A percentile compares a stretch with the other conserved stretches of the same genome.
These are phyloP conservation scores for Citrus reticulata DNA, from an alignment of 345 rosid genomes.

Conservation along the genomic window DNA sequence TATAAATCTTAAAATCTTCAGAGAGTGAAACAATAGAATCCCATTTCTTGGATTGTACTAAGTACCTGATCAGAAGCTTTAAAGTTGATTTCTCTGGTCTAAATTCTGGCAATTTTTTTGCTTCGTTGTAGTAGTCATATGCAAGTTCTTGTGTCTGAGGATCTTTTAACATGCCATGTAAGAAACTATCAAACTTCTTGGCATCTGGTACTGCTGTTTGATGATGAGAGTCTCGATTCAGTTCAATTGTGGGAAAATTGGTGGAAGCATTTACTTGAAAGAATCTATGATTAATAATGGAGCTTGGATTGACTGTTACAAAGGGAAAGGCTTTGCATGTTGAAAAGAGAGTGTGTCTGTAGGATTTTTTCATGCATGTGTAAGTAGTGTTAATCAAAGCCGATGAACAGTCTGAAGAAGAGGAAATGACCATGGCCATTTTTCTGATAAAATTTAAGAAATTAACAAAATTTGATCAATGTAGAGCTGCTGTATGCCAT, in stretches of 20 bases:
- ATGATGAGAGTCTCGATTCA: slow-evolving; percentile 18
- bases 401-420: slow-evolving; percentile 38
- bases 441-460: slow-evolving; percentile 3
- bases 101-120: slow-evolving; percentile 46
- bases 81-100: slow-evolving; percentile 42
- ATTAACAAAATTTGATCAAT: background rate
- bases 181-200: slow-evolving; percentile 33
- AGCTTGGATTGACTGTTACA: slow-evolving; percentile 14
- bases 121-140: slow-evolving; percentile 55
- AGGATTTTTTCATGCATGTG: slow-evolving; percentile 17
- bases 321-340: slow-evolving; percentile 30
- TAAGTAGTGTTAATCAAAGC: slow-evolving; percentile 24
- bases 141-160: slow-evolving; percentile 39
- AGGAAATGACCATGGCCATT: slow-evolving; percentile 35
- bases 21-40: slow-evolving; percentile 44
- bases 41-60: slow-evolving; percentile 59
- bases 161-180: slow-evolving; percentile 42
- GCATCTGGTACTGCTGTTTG: slow-evolving; percentile 26
- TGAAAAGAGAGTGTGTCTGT: slow-evolving; percentile 14
- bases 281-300: slow-evolving; percentile 27
- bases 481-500: background rate
- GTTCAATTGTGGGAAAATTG: slow-evolving; percentile 1
- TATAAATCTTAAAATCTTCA: slow-evolving; percentile 45
- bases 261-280: slow-evolving; percentile 31
- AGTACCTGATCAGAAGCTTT: slow-evolving; percentile 54